phyloP scores from a whole-genome alignment of 2,329 filamentous ascomycete genomes.

The Xylaria sp. region DNA sequence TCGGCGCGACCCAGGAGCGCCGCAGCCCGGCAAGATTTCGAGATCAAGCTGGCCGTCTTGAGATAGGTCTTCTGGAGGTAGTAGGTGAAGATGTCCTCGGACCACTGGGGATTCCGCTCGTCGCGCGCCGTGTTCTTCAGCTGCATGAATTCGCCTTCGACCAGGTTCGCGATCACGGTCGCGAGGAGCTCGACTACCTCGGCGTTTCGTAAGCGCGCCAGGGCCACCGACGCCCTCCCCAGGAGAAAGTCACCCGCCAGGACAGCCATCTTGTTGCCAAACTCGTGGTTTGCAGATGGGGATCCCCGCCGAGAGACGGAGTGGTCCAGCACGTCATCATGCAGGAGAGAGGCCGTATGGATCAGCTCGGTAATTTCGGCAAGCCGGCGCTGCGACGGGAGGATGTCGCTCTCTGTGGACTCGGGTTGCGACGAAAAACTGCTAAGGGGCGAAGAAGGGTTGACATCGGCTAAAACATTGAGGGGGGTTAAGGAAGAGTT shows the following conservation, averaged over 20 bases:
- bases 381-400: conserved; percentile 88
- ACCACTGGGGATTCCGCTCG: conserved; percentile 82
- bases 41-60: conserved; percentile 94
- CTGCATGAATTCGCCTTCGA: conserved; percentile 99
- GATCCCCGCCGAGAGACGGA: conserved; percentile 81
- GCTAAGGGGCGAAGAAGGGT: conserved; percentile 69
- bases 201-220: conserved; percentile 86
- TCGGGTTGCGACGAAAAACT: conserved; percentile 46
- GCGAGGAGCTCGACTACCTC: conserved; percentile 94
- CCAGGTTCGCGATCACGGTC: conserved; percentile 95
- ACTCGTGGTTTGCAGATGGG: conserved; percentile 89
- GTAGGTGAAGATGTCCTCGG: conserved; percentile 86
- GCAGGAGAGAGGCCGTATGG: conserved; percentile 92
- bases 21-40: conserved; percentile 90
- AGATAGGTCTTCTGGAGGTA: conserved; percentile 98
- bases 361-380: conserved; percentile 98
- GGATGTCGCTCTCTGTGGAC: conserved; percentile 66
- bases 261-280: conserved; percentile 99
- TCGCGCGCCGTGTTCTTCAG: conserved; percentile 93
- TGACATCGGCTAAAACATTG: conserved; percentile 73
- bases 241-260: conserved; percentile 96
- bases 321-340: conserved; percentile 98
- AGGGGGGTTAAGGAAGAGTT: conserved; percentile 59
- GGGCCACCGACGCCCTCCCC: conserved; percentile 87
- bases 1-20: conserved; percentile 82